Percentiles rank a stretch among this genome's conserved stretches.
These are phyloP conservation scores for Clausena lansium DNA, from an alignment of 345 rosid species.

Conservation along the genomic window DNA sequence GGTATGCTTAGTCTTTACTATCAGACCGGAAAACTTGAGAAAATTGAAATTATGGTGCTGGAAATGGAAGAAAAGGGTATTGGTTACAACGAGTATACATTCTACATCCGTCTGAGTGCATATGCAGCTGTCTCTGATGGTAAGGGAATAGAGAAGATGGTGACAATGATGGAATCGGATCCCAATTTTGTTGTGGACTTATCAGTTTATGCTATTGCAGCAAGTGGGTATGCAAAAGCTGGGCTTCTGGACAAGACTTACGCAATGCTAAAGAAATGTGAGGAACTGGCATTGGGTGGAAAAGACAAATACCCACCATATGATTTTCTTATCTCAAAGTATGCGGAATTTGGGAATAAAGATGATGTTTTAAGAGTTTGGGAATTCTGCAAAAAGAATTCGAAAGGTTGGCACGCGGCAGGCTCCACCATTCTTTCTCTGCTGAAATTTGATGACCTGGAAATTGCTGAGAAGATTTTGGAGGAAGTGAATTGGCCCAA, in stretches of 20 bases:
- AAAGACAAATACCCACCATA: not conserved
- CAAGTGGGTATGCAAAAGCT: conserved; percentile 23
- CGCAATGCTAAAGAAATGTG: conserved; percentile 31
- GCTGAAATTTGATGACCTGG: conserved; percentile 40
- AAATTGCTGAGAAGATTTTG: conserved; percentile 38
- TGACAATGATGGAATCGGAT: conserved; percentile 18
- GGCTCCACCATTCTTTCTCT: conserved; percentile 18
- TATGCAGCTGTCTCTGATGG: conserved; percentile 25
- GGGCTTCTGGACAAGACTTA: conserved; percentile 32
- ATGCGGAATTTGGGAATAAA: too few species aligned
- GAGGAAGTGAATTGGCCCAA: conserved; percentile 33
- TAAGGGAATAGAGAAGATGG: conserved; percentile 24
- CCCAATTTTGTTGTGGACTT: conserved; percentile 19
- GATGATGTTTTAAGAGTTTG: conserved; percentile 28
- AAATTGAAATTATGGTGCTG: conserved; percentile 15
- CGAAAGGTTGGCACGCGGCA: conserved; percentile 19
- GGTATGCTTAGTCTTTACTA: conserved; percentile 28
- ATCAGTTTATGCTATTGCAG: conserved; percentile 10
- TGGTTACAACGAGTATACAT: conserved; percentile 10
- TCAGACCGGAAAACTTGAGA: conserved; percentile 25
- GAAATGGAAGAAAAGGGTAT: conserved; percentile 35
- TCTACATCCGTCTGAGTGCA: conserved; percentile 25
- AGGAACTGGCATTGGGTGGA: conserved; percentile 18
- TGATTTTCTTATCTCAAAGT: too few species aligned
- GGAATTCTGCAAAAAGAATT: conserved; percentile 29